Conservation (phyloP, 2,329 filamentous ascomycete species). For the Botrytis medusae region DNA sequence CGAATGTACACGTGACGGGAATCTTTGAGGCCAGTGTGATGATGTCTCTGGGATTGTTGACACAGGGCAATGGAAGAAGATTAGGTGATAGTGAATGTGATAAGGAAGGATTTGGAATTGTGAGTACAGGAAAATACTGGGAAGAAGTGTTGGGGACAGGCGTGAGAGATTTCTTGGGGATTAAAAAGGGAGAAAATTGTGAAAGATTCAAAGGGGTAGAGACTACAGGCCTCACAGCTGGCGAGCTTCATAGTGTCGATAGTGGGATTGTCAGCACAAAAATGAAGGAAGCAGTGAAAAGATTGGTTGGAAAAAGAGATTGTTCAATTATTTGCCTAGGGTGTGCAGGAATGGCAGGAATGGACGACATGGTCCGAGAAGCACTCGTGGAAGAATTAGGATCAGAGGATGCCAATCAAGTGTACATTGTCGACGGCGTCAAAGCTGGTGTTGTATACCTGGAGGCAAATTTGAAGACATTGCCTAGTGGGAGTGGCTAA, state of each 20-base stretch:
- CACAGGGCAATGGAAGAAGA: conserved; percentile 33
- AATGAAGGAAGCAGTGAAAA: conserved; percentile 68
- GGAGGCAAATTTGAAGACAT: conserved; percentile 25
- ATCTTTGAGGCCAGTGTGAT: conserved; percentile 86
- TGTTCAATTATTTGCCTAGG: conserved; percentile 76
- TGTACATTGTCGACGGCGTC: conserved; percentile 79
- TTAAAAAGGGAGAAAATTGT: conserved; percentile 33
- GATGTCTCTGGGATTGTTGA: conserved; percentile 43
- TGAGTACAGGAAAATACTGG: conserved; percentile 86
- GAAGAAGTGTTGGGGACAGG: conserved; percentile 68
- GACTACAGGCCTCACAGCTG: conserved; percentile 77
- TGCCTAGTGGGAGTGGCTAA: conserved; percentile 7
- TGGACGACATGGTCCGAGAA: conserved; percentile 72
- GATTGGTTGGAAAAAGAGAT: conserved; percentile 56
- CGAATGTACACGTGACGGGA: conserved; percentile 63
- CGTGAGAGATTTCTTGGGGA: conserved; percentile 62
- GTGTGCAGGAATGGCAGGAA: conserved; percentile 86
- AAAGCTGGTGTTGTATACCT: conserved; percentile 58
- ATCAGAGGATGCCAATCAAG: conserved; percentile 51
- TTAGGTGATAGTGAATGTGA: conserved; percentile 18
- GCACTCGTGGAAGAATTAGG: conserved; percentile 67
- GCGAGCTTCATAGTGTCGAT: conserved; percentile 71
- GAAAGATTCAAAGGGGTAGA: conserved; percentile 71
- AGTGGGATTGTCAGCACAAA: conserved; percentile 62
- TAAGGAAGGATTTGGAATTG: conserved; percentile 69